Conservation (phyloP, 108 stramenopile species). For the Discostella stelligeroides region DNA sequence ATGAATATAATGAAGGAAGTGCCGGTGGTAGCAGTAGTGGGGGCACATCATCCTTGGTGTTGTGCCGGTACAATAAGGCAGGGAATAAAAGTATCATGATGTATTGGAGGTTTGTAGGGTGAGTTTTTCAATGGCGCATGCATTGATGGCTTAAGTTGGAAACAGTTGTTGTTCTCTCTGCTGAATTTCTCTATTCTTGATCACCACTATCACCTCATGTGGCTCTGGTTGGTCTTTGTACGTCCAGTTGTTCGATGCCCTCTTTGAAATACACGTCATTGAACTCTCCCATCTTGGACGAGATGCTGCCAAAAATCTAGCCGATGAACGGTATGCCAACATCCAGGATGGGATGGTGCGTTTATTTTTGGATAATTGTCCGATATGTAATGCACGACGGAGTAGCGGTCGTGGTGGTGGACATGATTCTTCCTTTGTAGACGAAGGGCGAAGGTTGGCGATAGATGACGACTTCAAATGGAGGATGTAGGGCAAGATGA, state of each 20-base stretch:
- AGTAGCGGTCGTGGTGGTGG: too few species aligned
- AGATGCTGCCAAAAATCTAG: constrained; percentile 39
- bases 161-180: too few species aligned
- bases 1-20: background rate
- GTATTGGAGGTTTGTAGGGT: constrained; percentile 24
- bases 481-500: too few species aligned
- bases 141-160: too few species aligned
- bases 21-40: background rate
- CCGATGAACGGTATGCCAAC: constrained; percentile 51
- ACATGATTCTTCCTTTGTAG: too few species aligned
- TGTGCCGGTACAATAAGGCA: constrained; percentile 46
- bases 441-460: too few species aligned
- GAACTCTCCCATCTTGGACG: constrained; percentile 40
- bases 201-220: too few species aligned
- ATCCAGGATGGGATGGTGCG: constrained; percentile 43
- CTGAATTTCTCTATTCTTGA: too few species aligned
- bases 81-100: constrained; percentile 36
- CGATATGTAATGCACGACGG: constrained; percentile 25
- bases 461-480: too few species aligned
- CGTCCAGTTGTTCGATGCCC: constrained; percentile 42
- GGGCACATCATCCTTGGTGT: constrained; percentile 5
- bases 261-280: constrained; percentile 45
- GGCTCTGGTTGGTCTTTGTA: too few species aligned
- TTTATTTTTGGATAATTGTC: constrained; percentile 46
- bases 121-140: too few species aligned